Conservation (phyloP, 2,329 filamentous ascomycete genomes). For the Fusarium mexicanum region DNA sequence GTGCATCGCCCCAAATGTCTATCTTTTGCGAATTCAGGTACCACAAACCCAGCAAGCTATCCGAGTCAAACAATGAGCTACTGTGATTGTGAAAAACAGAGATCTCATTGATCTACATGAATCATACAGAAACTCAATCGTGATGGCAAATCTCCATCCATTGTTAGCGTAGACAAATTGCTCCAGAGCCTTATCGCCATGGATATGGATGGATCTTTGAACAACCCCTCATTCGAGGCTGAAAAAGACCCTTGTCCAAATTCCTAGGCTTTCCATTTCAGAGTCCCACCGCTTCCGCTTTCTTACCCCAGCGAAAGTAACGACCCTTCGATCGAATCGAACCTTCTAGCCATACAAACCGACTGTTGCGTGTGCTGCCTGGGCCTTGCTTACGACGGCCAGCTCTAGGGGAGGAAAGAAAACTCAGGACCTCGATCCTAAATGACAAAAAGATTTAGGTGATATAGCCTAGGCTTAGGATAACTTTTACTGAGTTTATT, state of each 20-base stretch:
- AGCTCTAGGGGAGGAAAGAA: neutral
- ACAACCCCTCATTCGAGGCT: slow-evolving; percentile 35
- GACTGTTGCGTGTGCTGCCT: slow-evolving; percentile 3
- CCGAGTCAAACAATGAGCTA: slow-evolving; percentile 24
- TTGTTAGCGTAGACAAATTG: neutral
- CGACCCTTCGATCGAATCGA: slow-evolving; percentile 31
- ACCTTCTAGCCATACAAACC: slow-evolving; percentile 37
- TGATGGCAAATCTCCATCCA: neutral
- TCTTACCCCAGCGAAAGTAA: slow-evolving; percentile 11
- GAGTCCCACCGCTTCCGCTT: slow-evolving; percentile 20
- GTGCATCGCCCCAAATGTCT: slow-evolving; percentile 27
- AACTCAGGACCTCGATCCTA: too few species aligned
- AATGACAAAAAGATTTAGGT: too few species aligned
- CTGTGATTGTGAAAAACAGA: neutral
- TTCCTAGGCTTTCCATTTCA: slow-evolving; percentile 34
- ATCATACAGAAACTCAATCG: slow-evolving; percentile 7
- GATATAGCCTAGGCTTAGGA: too few species aligned
- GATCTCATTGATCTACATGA: slow-evolving; percentile 18
- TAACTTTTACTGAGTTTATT: too few species aligned
- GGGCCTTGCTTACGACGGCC: neutral
- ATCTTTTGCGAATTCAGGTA: slow-evolving; percentile 32
- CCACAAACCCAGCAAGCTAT: slow-evolving; percentile 9
- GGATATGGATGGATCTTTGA: neutral
- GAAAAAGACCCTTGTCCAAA: slow-evolving; percentile 29
- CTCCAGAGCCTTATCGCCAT: neutral